Conservation (phyloP, 257 asterid genomes). For the Forsythia suspensa region DNA sequence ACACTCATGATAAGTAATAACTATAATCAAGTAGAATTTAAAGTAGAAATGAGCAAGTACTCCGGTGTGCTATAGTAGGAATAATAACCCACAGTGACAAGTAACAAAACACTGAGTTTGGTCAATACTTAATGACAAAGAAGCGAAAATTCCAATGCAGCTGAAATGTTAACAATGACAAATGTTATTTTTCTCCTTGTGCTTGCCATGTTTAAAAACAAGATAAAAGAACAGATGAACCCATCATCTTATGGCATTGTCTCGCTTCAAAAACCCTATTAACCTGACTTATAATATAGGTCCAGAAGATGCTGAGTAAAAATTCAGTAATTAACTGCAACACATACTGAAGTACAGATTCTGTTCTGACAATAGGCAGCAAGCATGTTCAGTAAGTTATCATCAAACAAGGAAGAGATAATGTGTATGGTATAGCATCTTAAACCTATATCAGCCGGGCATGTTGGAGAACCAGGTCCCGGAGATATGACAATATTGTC, state of each 20-base stretch:
- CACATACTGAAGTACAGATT: neutral
- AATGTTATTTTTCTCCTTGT: neutral
- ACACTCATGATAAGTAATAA: constrained; percentile 11
- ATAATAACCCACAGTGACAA: neutral
- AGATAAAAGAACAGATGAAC: neutral
- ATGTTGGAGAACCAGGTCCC: constrained; percentile 96
- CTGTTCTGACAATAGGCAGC: neutral
- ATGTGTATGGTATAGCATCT: neutral
- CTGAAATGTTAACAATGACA: neutral
- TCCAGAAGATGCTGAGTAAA: neutral
- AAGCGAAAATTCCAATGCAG: neutral
- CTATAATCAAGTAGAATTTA: constrained; percentile 10
- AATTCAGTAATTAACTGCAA: neutral
- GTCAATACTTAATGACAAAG: neutral
- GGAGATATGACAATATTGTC: constrained; percentile 98
- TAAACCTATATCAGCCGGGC: constrained; percentile 86
- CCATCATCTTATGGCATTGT: neutral
- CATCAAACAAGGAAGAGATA: neutral
- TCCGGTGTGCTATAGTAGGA: neutral
- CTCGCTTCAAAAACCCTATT: neutral
- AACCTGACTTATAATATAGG: neutral
- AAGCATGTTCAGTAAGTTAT: neutral
- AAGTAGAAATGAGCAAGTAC: constrained; percentile 5
- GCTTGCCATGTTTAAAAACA: neutral
- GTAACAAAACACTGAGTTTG: neutral